Base-by-base conservation (phyloP, 768 basidiomycete species). In the Lactifluus pinguis region DNA sequence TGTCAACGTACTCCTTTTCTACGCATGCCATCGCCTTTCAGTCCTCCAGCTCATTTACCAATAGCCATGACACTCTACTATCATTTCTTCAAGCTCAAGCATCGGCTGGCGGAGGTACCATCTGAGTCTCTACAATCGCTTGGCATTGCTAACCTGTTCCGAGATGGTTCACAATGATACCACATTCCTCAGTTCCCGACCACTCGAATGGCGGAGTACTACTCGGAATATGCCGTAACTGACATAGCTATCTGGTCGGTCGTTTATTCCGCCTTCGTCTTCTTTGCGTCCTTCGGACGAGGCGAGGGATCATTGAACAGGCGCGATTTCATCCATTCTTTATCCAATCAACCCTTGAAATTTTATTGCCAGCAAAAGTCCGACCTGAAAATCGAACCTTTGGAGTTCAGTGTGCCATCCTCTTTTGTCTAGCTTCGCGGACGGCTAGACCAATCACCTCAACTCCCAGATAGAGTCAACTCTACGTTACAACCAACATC, bases 251-350 rank as follows among this genome's bases (percentile, higher is more conserved):
- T 82, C 10, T 84, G 82, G 82, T 53, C 68, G 0, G 65, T 66
- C 2, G 69, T 76, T 13, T 32, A 71, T 30, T 74, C 71, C 7
- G 72, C 78, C 0, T 69, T 77, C 44, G 13, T 78, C 4, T 79
- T 82, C 68, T 75, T 83, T 60, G 69, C 60, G 0, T 82, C 83
- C 74, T 83, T 84, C 60, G 78, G 66, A 72, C 42, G 81, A 83
- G 53, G 80, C 77, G 15, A 68, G 73, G 39, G 68, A 61, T 47
- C 72, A 77, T 55, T 80, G 80, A n/a, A 15, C 36, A 51, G 25
- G 29, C 50, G 50, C 25, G 55, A 58, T 45, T 62, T 56, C 0
- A 39, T 19, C 10, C 4, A 38, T 32, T 62, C 56, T 0, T n/a
- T 62, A 6, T 53, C 55, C 51, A 56, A 62, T 42, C 50, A 41